Base-by-base conservation (phyloP, 2,329 filamentous ascomycete genomes). In the Ciborinia camelliae region DNA sequence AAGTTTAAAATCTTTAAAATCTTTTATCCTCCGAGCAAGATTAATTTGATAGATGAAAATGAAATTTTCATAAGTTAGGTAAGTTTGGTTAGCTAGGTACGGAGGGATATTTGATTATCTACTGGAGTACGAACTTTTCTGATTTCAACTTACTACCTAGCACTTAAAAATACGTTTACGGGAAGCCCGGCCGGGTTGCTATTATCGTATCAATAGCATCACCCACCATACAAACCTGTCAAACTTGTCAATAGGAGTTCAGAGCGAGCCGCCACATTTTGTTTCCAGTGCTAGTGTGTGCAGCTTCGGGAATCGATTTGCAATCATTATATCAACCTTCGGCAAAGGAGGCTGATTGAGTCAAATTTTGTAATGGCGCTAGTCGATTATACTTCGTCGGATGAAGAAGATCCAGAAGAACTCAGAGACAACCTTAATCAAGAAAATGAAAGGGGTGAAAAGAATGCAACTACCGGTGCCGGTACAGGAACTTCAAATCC, bases 381-480 rank as follows among this genome's bases (percentile, higher is more conserved):
- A 41, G 88, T 91, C 68, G 81, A 86, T 71, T 92, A 92, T 75
- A 82, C 85, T 20, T 82, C 82, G 64, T 85, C 82, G 39, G 76
- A 79, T 67, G 74, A 76, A 68, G 77, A 81, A 20, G 59, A 60
- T 12, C 58, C 69, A 4, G 43, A 39, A n/a, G 52, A 39, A 20
- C n/a, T n/a, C 18, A 39, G 12, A 18, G 35, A 39, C 23, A 28
- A 43, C 23, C 14, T 30, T 30, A 9, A 41, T 32, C 35, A 14
- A 18, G 47, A 48, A 14, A 37, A 15, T 10, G 51, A 35, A 23
- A 14, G n/a, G 26, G 48, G 18, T 32, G 35, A 41, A 28, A 23
- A 37, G 10, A 20, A n/a, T 47, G 14, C 18, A 15, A 23, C 10
- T 23, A 30, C 50, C 10, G 15, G n/a, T 47, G 14, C 18, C n/a